Evolutionary conservation across 2,329 filamentous ascomycete species (phyloP).

Genomic region (Neofusicoccum umdonicola): DNA sequence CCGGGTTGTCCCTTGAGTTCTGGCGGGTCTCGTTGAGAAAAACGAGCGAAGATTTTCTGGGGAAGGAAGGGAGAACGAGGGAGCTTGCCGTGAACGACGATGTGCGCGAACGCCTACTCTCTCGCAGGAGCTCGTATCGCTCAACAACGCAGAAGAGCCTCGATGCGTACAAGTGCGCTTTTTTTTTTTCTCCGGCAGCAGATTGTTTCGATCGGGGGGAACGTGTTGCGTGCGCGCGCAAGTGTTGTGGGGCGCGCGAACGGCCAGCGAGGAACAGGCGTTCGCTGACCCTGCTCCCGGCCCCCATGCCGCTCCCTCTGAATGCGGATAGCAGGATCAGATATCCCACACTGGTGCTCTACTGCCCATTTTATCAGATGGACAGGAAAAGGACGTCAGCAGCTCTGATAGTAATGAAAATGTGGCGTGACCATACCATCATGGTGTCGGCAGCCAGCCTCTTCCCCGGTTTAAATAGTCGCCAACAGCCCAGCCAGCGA

Average conservation of each 20-base stretch:
- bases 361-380: neutral
- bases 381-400: neutral
- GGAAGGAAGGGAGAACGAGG: neutral
- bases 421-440: conserved; percentile 15
- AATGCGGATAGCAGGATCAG: conserved; percentile 9
- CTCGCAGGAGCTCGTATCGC: too few species aligned
- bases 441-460: neutral
- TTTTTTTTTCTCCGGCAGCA: too few species aligned
- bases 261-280: neutral
- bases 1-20: neutral
- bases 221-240: too few species aligned
- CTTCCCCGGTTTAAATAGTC: neutral
- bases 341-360: neutral
- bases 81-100: too few species aligned
- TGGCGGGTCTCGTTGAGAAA: neutral
- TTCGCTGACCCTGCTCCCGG: neutral
- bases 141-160: too few species aligned
- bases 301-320: neutral
- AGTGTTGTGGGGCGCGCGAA: too few species aligned
- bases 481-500: neutral
- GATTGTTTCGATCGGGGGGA: too few species aligned
- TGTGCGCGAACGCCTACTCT: too few species aligned
- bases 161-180: too few species aligned
- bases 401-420: neutral
- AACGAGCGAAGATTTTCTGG: neutral